A percentile compares a stretch with the other conserved stretches of the same genome.
phyloP scores from a whole-genome alignment of 805 yeast genomes.

The Saccharomycopsis fibuligera region DNA sequence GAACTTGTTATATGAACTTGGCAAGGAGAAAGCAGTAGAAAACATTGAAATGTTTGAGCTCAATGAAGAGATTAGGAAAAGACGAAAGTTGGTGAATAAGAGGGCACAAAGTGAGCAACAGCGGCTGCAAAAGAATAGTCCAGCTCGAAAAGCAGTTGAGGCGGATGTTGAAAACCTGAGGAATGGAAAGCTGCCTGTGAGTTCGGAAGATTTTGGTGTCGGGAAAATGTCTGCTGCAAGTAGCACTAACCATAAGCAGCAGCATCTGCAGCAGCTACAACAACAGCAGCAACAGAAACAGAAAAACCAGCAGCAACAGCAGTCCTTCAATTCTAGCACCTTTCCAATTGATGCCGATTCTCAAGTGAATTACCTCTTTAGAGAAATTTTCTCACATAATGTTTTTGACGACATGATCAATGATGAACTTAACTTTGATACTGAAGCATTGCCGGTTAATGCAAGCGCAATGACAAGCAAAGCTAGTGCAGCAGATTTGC shows the following conservation, averaged over 20 bases:
- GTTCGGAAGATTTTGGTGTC: not conserved
- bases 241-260: no score
- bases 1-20: slow-evolving; percentile 47
- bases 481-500: no score
- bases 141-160: not conserved
- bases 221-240: not conserved
- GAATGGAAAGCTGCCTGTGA: not conserved
- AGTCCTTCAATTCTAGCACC: not conserved
- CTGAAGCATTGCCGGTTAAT: no score
- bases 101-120: no score
- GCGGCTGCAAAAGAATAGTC: no score
- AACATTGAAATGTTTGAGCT: slow-evolving; percentile 19
- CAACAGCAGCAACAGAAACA: not conserved
- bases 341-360: not conserved
- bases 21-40: slow-evolving; percentile 41
- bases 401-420: slow-evolving; percentile 13
- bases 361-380: slow-evolving; percentile 8
- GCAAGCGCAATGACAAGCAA: no score
- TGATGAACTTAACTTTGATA: slow-evolving; percentile 4
- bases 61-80: slow-evolving; percentile 10
- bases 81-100: no score
- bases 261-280: not conserved
- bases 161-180: not conserved
- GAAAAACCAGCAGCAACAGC: not conserved
- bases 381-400: slow-evolving; percentile 15